Base-by-base conservation (phyloP, 768 basidiomycete genomes). In the Termitomyces sp. region DNA sequence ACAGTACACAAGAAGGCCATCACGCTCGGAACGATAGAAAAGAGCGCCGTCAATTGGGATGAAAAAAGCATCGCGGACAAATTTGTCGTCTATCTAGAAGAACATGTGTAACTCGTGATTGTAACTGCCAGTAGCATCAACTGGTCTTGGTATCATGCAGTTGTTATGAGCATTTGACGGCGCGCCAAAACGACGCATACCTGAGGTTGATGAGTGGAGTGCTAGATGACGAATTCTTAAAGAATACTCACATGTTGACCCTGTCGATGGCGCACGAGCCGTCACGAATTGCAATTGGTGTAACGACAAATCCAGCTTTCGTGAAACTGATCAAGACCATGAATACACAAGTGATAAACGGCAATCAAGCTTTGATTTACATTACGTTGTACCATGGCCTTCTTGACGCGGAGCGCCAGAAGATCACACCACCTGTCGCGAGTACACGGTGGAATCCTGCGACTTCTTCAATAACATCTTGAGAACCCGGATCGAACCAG, bases 1-100 rank as follows among this genome's bases (percentile, higher is more conserved):
- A 83, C 84, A 4, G 79, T 92, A 34, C 94, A 98, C 69, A 92
- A 90, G 68, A 94, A 92, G 64, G 92, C 92, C 7, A 87, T 93
- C 56, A 91, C 87, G 2, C 80, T 92, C 7, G 91, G 91, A 14
- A 86, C 86, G 16, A 88, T 83, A 6, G 91, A 92, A 65, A 85
- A 84, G 62, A 91, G 91, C 0, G 68, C 67, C 18, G 85, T 94
- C 29, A 85, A 90, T 62, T 94, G 90, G 88, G 81, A 76, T 57
- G 89, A 90, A 66, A 79, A 81, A 62, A 84, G 80, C 56, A 79
- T 94, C 20, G 82, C 80, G n/a, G 59, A 69, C 22, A 91, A 87
- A 65, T 92, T 92, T 76, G 81, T 79, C 46, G 67, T 66, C 49
- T 92, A 90, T 72, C 68, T 93, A 59, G 85, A 88, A 68, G 87